A percentile compares a stretch with the other conserved stretches of the same genome.
These are phyloP conservation scores for Chaetomium tenue DNA, from an alignment of 495 filamentous ascomycete genomes.

Conservation along the genomic window DNA sequence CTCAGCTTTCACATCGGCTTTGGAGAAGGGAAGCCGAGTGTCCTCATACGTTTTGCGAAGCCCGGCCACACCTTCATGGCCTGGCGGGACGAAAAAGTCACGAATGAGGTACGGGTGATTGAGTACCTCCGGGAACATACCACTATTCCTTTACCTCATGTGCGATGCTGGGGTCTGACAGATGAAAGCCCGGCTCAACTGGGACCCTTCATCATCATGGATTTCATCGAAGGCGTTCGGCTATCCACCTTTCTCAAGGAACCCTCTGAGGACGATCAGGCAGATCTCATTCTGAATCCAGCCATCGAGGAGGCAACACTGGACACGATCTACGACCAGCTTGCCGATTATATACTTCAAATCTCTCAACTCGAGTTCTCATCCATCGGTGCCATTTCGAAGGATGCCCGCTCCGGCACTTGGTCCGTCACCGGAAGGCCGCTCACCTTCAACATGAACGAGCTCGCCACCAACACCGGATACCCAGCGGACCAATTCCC, in stretches of 20 bases:
- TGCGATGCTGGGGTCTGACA: slow-evolving; percentile 42
- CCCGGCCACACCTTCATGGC: not conserved
- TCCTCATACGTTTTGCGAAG: not conserved
- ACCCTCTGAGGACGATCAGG: not conserved
- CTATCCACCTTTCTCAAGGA: not conserved
- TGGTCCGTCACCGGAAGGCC: not conserved
- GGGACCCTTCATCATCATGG: slow-evolving; percentile 24
- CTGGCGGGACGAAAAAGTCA: slow-evolving; percentile 42
- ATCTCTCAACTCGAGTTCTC: not conserved
- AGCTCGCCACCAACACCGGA: not conserved
- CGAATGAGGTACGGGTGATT: slow-evolving; percentile 45
- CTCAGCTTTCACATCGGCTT: not conserved
- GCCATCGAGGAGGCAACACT: not conserved
- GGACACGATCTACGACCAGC: slow-evolving; percentile 11
- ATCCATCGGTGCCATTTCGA: not conserved
- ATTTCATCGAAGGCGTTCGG: slow-evolving; percentile 32
- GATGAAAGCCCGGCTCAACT: slow-evolving; percentile 30
- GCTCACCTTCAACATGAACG: slow-evolving; percentile 11
- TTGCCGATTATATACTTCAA: slow-evolving; percentile 9
- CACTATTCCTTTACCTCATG: slow-evolving; percentile 45
- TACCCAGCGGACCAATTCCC: not conserved
- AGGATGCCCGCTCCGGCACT: not conserved
- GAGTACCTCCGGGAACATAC: slow-evolving; percentile 39
- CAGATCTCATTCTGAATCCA: not conserved
- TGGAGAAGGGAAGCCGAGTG: not conserved